Percentiles rank a stretch among this genome's conserved stretches.
These are phyloP conservation scores for Phoenix roebelenii DNA, from an alignment of 176 grass and related monocot species.

Conservation along the genomic window DNA sequence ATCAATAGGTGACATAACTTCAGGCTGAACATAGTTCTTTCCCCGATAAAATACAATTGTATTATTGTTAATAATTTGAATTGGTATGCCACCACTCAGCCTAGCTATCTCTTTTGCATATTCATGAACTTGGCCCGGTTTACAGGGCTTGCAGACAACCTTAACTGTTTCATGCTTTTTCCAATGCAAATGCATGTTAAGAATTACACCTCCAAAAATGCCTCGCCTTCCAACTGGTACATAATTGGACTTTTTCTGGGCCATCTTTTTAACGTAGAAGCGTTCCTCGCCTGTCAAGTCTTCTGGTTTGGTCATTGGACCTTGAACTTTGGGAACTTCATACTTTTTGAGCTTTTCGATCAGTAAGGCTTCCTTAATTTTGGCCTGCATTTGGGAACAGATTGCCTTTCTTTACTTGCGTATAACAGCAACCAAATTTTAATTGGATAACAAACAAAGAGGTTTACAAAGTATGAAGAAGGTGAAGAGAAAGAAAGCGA, in stretches of 20 bases:
- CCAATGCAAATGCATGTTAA: slow-evolving; percentile 99
- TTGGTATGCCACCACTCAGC: slow-evolving; percentile 61
- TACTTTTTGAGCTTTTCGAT: slow-evolving; percentile 80
- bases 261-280: slow-evolving; percentile 82
- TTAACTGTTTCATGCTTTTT: slow-evolving; percentile 95
- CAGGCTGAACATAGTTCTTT: slow-evolving; percentile 83
- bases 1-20: slow-evolving; percentile 89
- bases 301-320: slow-evolving; percentile 45
- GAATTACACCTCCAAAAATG: slow-evolving; percentile 79
- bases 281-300: slow-evolving; percentile 61
- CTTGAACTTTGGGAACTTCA: slow-evolving; percentile 55
- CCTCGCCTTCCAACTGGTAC: slow-evolving; percentile 82
- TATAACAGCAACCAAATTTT: no score
- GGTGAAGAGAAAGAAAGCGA: no score
- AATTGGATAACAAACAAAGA: no score
- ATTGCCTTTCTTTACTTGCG: background rate
- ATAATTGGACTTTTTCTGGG: slow-evolving; percentile 92
- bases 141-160: slow-evolving; percentile 85
- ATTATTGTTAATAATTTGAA: slow-evolving; percentile 62
- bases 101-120: slow-evolving; percentile 70
- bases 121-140: slow-evolving; percentile 77
- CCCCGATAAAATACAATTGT: slow-evolving; percentile 84
- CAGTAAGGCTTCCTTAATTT: slow-evolving; percentile 70
- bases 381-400: slow-evolving; percentile 46
- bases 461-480: no score